Conservation (phyloP, 192 early-diverging fungal genomes). For the Neocallimastix lanati region DNA sequence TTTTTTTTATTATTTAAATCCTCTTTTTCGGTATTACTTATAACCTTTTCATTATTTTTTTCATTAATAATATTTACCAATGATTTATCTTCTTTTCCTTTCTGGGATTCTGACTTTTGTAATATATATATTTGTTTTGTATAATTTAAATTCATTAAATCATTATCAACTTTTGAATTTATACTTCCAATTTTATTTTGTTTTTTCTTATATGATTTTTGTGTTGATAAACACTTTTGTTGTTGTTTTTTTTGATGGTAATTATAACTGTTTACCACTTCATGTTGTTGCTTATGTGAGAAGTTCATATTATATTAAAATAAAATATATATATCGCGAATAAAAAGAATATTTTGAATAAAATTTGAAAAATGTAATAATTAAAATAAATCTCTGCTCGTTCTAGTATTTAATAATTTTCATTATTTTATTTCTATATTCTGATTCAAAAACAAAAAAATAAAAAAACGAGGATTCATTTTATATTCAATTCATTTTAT, state of each 20-base stretch:
- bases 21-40: neutral
- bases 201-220: neutral
- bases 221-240: too few relatives aligned
- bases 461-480: too few relatives aligned
- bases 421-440: too few relatives aligned
- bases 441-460: too few relatives aligned
- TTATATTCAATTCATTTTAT: too few relatives aligned
- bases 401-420: too few relatives aligned
- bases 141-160: neutral
- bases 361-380: too few relatives aligned
- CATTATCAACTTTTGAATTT: neutral
- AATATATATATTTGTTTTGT: neutral
- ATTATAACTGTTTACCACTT: neutral
- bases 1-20: neutral
- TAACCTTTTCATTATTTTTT: neutral
- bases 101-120: neutral
- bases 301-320: neutral
- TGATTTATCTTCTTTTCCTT: neutral
- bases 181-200: neutral
- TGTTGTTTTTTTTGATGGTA: neutral
- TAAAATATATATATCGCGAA: neutral
- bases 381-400: too few relatives aligned
- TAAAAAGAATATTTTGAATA: too few relatives aligned
- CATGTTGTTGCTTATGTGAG: neutral
- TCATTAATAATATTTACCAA: neutral